Evolutionary conservation across 768 basidiomycete genomes (phyloP).

Genomic region (Krasilnikovozyma curviuscula): DNA sequence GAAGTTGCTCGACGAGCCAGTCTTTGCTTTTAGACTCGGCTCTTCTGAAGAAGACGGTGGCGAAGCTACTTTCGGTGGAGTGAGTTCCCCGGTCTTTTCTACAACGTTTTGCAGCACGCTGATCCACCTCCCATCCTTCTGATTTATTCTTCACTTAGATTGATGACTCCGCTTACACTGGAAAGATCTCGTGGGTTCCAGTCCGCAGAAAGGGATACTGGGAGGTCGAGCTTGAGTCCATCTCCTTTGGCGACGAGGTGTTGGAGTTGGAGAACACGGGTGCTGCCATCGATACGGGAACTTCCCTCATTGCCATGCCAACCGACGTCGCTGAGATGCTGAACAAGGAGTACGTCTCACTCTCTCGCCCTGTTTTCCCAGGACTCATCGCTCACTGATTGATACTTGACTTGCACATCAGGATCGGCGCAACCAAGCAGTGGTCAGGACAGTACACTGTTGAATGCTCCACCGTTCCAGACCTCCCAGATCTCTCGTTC

Average conservation of each 20-base stretch:
- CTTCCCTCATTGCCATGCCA: constrained; percentile 35
- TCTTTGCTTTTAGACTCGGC: constrained; percentile 90
- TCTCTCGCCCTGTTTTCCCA: background rate
- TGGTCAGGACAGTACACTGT: constrained; percentile 95
- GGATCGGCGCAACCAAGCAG: constrained; percentile 75
- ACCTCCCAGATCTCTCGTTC: constrained; percentile 66
- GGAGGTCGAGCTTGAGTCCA: constrained; percentile 85
- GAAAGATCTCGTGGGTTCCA: constrained; percentile 68
- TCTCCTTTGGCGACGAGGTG: constrained; percentile 65
- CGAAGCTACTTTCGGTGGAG: constrained; percentile 11
- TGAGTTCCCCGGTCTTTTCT: background rate
- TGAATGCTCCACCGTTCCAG: constrained; percentile 67
- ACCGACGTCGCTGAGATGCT: constrained; percentile 94
- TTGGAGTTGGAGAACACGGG: constrained; percentile 87
- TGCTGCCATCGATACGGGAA: constrained; percentile 26
- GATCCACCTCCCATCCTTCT: too few relatives aligned
- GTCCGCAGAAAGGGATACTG: constrained; percentile 90
- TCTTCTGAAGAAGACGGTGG: constrained; percentile 49
- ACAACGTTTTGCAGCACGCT: too few relatives aligned
- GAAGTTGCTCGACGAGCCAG: constrained; percentile 56
- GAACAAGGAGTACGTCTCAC: constrained; percentile 35
- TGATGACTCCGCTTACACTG: constrained; percentile 53
- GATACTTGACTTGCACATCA: constrained; percentile 11
- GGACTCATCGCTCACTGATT: background rate
- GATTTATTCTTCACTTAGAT: too few relatives aligned